Percentiles rank a stretch among this genome's conserved stretches.
Evolutionary conservation across 768 basidiomycete species (phyloP).

Genomic region (Leccinum variicolor): DNA sequence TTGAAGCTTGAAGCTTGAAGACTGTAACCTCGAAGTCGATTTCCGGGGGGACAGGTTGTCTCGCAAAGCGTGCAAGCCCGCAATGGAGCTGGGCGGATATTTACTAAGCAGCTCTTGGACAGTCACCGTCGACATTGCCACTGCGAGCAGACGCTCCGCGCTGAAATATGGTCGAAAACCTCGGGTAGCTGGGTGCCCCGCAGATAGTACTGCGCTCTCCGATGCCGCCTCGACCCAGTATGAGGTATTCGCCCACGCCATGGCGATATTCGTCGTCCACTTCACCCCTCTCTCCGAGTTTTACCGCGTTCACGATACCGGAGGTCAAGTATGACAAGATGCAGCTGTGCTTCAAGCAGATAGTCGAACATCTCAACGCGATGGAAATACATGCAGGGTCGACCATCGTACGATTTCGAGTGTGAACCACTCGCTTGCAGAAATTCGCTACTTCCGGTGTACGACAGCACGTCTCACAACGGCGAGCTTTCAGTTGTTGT

Average conservation of each 20-base stretch:
- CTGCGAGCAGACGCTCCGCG: slow-evolving; percentile 52
- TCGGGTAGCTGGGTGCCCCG: slow-evolving; percentile 13
- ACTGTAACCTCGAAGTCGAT: no score
- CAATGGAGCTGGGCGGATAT: no score
- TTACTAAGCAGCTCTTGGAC: slow-evolving; percentile 34
- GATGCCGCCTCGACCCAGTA: slow-evolving; percentile 23
- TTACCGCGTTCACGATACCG: slow-evolving; percentile 53
- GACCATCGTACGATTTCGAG: slow-evolving; percentile 2
- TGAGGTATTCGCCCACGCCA: slow-evolving; percentile 17
- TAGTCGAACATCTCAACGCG: slow-evolving; percentile 73
- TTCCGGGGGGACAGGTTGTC: no score
- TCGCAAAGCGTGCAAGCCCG: no score
- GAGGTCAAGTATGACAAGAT: slow-evolving; percentile 72
- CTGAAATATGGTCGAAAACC: slow-evolving; percentile 19
- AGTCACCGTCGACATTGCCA: slow-evolving; percentile 40
- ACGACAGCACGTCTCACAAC: slow-evolving; percentile 34
- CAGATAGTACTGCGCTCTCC: slow-evolving; percentile 26
- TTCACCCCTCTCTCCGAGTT: slow-evolving; percentile 35
- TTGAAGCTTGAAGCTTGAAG: no score
- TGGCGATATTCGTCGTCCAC: slow-evolving; percentile 23
- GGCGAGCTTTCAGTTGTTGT: slow-evolving; percentile 55
- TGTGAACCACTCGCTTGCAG: slow-evolving; percentile 15
- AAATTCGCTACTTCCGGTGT: slow-evolving; percentile 35
- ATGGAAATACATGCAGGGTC: slow-evolving; percentile 54
- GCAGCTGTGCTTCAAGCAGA: slow-evolving; percentile 82